Base-by-base conservation (phyloP, 805 yeast species). In the Candida morakotiae region DNA sequence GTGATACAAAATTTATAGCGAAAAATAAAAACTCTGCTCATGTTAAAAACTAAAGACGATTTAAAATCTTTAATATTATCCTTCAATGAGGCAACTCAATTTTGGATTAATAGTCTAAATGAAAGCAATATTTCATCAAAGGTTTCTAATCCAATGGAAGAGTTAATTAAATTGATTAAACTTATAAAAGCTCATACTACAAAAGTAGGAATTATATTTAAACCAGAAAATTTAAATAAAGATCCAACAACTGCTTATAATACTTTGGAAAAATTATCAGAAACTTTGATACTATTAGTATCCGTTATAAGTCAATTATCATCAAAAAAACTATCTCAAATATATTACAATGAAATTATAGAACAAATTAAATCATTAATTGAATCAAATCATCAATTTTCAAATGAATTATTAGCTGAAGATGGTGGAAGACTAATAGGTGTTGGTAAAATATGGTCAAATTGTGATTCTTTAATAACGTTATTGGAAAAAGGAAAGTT, bases 141-240 rank as follows among this genome's bases (percentile, higher is more conserved):
- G 18, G 65, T 78, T 2, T 60, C 51, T 5, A 46, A 62, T 5
- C 82, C 86, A 3, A 46, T 77, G 7, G 63, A 59, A 5, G 95
- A 87, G 48, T 49, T 85, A 11, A 56, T 52, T 4, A 87, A 87
- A 52, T 50, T 84, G 5, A 55, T 77, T 14, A 68, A 73, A 40
- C 61, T 87, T 27, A 65, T 82, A 7, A 79, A 71, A 55, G 88
- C 95, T 1, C 88, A 85, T 53, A 69, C 82, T 2, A 87, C 95
- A 2, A 86, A 86, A 53, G 64, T 85, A 5, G 89, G 88, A 1
- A 70, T 83, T 19, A 74, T 82, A 0, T 83, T 79, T 62, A 78
- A 77, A 48, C 80, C 85, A 2, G 79, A 79, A 1, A 69, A 75
- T 29, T 41, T 66, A 18, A 35, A 36, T 17, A 53, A 52, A 15